Evolutionary conservation across 1,284 basidiomycete species (phyloP).

Genomic region (Cutaneotrichosporon cavernicola): DNA sequence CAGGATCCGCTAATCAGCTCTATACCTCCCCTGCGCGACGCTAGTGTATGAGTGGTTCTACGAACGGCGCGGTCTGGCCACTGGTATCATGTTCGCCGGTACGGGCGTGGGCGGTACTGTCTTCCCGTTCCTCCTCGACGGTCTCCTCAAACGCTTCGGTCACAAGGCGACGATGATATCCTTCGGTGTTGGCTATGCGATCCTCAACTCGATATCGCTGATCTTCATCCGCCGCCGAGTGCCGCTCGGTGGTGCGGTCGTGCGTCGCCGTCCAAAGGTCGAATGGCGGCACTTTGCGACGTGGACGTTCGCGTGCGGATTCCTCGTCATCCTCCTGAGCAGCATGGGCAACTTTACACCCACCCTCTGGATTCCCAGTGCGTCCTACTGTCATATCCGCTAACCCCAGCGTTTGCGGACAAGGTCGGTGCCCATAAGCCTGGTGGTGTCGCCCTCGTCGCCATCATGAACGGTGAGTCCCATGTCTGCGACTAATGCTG

Average conservation of each 20-base stretch:
- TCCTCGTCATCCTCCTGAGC: conserved; percentile 37
- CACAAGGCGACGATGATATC: conserved; percentile 49
- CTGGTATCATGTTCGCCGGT: conserved; percentile 49
- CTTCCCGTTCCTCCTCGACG: conserved; percentile 46
- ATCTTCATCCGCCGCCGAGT: conserved; percentile 46
- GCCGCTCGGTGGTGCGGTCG: conserved; percentile 23
- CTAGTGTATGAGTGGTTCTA: conserved; percentile 51
- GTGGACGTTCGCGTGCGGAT: conserved; percentile 35
- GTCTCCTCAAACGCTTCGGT: conserved; percentile 41
- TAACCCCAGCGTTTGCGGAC: conserved; percentile 39
- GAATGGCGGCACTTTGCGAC: conserved; percentile 33
- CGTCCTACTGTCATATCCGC: neutral
- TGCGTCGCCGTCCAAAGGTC: conserved; percentile 16
- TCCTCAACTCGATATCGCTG: conserved; percentile 35
- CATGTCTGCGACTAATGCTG: neutral
- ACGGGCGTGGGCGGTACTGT: conserved; percentile 47
- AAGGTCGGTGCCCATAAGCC: conserved; percentile 38
- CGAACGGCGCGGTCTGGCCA: conserved; percentile 43
- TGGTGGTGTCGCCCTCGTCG: conserved; percentile 44
- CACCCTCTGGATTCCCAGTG: conserved; percentile 31
- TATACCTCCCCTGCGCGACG: conserved; percentile 49
- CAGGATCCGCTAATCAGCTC: neutral
- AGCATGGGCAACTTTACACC: conserved; percentile 52
- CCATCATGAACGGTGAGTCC: conserved; percentile 44
- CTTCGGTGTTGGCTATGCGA: conserved; percentile 36